Evolutionary conservation across 1,139 yeast genomes (phyloP).

Genomic region (Yamadazyma aaseri): DNA sequence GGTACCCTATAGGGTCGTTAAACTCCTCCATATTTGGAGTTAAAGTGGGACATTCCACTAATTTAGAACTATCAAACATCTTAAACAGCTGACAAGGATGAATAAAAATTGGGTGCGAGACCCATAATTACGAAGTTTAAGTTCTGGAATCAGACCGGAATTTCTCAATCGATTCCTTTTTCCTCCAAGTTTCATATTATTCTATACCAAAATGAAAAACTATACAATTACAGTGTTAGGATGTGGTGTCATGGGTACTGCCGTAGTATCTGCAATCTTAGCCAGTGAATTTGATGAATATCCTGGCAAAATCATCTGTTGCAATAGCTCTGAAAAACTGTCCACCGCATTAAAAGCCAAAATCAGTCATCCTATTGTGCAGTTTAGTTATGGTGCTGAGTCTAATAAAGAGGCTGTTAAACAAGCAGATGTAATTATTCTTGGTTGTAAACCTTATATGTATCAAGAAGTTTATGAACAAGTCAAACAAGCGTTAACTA

Average conservation of each 20-base stretch:
- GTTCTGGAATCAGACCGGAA: no score
- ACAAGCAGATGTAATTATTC: conserved; percentile 65
- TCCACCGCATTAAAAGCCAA: conserved; percentile 44
- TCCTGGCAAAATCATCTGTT: conserved; percentile 73
- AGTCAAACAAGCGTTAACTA: conserved; percentile 40
- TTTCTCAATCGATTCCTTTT: no score
- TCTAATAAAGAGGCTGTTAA: conserved; percentile 57
- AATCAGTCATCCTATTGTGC: conserved; percentile 46
- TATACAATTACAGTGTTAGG: conserved; percentile 82
- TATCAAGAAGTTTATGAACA: conserved; percentile 57
- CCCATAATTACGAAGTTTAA: not conserved
- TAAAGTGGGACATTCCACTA: conserved; percentile 51
- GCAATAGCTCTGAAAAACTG: conserved; percentile 62
- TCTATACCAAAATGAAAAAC: conserved; percentile 28
- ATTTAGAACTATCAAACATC: conserved; percentile 13
- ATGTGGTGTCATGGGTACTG: conserved; percentile 96
- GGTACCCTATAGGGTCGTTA: conserved; percentile 57
- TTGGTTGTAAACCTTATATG: conserved; percentile 87
- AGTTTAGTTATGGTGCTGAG: conserved; percentile 50
- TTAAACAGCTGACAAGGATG: not conserved
- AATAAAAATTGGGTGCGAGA: not conserved
- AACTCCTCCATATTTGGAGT: conserved; percentile 57
- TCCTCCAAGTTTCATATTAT: not conserved
- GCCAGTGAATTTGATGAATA: conserved; percentile 47
- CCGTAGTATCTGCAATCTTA: conserved; percentile 81